These are phyloP conservation scores for Candida khao-thaluensis DNA, from an alignment of 805 yeast genomes.

Conservation along the genomic window DNA sequence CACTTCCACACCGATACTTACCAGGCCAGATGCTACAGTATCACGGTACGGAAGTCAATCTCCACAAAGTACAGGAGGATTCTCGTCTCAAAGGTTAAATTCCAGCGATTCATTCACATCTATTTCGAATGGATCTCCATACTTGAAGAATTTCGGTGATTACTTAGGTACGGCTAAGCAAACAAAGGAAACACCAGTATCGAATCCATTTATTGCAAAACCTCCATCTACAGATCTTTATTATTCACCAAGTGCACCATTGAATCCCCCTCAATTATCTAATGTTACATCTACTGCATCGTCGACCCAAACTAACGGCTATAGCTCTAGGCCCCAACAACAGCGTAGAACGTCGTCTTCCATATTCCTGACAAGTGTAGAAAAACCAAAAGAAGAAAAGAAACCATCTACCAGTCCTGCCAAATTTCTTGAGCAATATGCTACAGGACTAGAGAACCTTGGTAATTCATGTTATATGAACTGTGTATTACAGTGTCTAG, in stretches of 20 bases:
- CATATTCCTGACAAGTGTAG: neutral
- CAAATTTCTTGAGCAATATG: constrained; percentile 35
- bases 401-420: constrained; percentile 12
- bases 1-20: constrained; percentile 12
- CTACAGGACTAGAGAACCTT: constrained; percentile 74
- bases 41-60: constrained; percentile 16
- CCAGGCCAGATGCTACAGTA: constrained; percentile 20
- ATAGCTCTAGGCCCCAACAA: neutral
- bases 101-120: constrained; percentile 11
- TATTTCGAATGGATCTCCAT: constrained; percentile 19
- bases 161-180: constrained; percentile 29
- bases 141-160: constrained; percentile 32
- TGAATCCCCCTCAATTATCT: constrained; percentile 11
- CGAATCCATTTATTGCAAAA: constrained; percentile 15
- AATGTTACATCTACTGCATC: neutral
- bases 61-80: constrained; percentile 3
- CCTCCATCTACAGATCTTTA: constrained; percentile 3
- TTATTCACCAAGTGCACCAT: constrained; percentile 13
- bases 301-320: neutral
- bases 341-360: constrained; percentile 4
- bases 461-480: constrained; percentile 96
- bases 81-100: neutral
- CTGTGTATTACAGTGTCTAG: constrained; percentile 80
- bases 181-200: constrained; percentile 18
- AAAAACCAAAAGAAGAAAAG: constrained; percentile 2